These are phyloP conservation scores for Chlorella sp. DNA, from an alignment of 139 green algal genomes.

Conservation along the genomic window DNA sequence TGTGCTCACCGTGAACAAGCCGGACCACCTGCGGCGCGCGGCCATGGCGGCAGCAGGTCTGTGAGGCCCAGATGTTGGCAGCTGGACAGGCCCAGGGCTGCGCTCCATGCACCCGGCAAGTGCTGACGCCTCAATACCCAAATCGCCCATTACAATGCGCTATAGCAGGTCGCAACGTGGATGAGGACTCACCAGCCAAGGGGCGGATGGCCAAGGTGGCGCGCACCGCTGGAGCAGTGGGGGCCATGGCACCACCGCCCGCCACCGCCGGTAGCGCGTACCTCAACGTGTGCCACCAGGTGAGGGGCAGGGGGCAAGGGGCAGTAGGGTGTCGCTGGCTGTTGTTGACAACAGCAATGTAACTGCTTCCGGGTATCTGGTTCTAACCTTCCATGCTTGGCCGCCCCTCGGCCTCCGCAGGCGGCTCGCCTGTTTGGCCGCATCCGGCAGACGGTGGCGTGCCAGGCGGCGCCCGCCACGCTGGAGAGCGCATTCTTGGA, in stretches of 20 bases:
- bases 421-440: constrained; percentile 68
- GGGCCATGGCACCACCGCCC: background rate
- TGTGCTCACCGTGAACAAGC: constrained; percentile 30
- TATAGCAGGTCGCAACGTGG: constrained; percentile 53
- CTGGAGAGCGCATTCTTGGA: constrained; percentile 90
- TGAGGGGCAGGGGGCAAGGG: background rate
- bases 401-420: background rate
- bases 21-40: constrained; percentile 12
- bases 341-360: too few species aligned
- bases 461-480: constrained; percentile 77
- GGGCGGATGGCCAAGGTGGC: constrained; percentile 58
- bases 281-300: constrained; percentile 53
- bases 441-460: constrained; percentile 62
- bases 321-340: too few species aligned
- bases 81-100: too few species aligned
- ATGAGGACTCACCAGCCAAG: constrained; percentile 73
- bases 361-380: too few species aligned
- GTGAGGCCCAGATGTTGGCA: too few species aligned
- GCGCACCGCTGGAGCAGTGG: background rate
- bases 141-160: background rate
- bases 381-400: too few species aligned
- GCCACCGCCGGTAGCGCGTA: constrained; percentile 23
- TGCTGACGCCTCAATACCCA: too few species aligned
- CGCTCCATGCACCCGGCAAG: too few species aligned
- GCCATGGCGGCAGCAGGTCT: background rate